Base-by-base conservation (phyloP, 306 rosid genomes). In the Casuarina cunninghamiana region DNA sequence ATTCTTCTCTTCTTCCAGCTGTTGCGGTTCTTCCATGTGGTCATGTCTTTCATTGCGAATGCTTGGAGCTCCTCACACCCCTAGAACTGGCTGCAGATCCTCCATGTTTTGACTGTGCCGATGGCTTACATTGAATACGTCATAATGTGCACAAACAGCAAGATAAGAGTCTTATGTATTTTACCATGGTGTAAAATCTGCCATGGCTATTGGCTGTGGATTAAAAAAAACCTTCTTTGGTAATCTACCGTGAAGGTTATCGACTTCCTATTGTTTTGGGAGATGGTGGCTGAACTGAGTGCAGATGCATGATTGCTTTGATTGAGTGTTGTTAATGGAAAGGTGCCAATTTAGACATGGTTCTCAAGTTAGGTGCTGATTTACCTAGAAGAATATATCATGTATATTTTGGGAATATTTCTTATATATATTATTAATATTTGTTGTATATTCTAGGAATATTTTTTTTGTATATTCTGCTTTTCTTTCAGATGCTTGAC, bases 1-100 rank as follows among this genome's bases (percentile, higher is more conserved):
- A 58, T 35, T 1, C 50, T 51, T 6, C 42, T 63, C 4, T 48
- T 19, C 41, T 75, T 35, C 76, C 79, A 6, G 83, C 69, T 53
- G 53, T 37, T 74, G 5, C 71, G n/a, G 63, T 80, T 74, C 71
- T 80, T 68, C 19, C 71, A 7, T 80, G 79, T 16, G n/a, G 50
- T 39, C 83, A 80, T 58, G 71, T 44, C 53, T 80, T 54, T 43
- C 79, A 80, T 60, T 68, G 55, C 66, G 10, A 0, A 2, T 80
- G 79, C 79, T 57, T 70, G 45, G 51, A 53, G 51, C 12, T 12
- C 17, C 10, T 12, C 35, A 6, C 60, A 57, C 6, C 61, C 6
- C n/a, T 11, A 4, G 13, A 57, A 53, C 68, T 53, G 63, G 37
- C 41, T 51, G 55, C 2, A 13, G 83, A 68, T 46, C 76, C 75